phyloP scores from a whole-genome alignment of 768 basidiomycete genomes.

The Phanerochaete sordida region DNA sequence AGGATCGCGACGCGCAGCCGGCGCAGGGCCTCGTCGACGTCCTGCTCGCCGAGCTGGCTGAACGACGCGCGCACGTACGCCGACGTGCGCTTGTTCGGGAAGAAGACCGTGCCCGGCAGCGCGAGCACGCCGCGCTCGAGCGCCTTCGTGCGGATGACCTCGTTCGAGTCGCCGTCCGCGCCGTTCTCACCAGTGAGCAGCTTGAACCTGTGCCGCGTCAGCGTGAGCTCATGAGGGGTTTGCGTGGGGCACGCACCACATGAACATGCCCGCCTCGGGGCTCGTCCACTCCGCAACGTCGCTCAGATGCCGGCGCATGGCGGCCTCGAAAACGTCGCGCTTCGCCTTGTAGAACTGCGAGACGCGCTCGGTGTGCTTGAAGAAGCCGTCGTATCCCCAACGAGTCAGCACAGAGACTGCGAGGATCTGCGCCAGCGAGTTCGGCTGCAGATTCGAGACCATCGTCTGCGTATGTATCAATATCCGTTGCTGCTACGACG shows the following conservation, averaged over 20 bases:
- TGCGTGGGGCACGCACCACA: constrained; percentile 54
- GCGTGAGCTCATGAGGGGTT: neutral
- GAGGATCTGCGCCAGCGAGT: constrained; percentile 63
- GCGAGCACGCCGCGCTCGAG: constrained; percentile 84
- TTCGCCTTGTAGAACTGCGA: constrained; percentile 72
- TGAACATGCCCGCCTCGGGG: constrained; percentile 86
- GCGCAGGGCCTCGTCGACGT: constrained; percentile 71
- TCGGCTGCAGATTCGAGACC: constrained; percentile 63
- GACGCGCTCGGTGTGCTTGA: constrained; percentile 61
- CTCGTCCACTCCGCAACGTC: constrained; percentile 71
- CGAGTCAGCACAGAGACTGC: constrained; percentile 51
- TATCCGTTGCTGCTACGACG: neutral
- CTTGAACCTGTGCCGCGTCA: constrained; percentile 56
- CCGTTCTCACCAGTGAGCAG: constrained; percentile 29
- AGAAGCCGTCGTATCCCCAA: constrained; percentile 80
- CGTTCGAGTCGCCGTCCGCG: constrained; percentile 62
- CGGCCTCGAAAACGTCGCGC: constrained; percentile 73
- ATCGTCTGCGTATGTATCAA: constrained; percentile 43
- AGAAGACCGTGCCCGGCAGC: constrained; percentile 80
- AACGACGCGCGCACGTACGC: constrained; percentile 83
- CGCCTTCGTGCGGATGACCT: constrained; percentile 70
- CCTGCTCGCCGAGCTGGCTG: constrained; percentile 59
- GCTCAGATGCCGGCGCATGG: constrained; percentile 71
- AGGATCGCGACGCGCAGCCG: constrained; percentile 42
- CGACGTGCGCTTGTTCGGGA: constrained; percentile 66